Evolutionary conservation across 106 monocot species (phyloP).

Genomic region (Alisma plantagoaquatica): DNA sequence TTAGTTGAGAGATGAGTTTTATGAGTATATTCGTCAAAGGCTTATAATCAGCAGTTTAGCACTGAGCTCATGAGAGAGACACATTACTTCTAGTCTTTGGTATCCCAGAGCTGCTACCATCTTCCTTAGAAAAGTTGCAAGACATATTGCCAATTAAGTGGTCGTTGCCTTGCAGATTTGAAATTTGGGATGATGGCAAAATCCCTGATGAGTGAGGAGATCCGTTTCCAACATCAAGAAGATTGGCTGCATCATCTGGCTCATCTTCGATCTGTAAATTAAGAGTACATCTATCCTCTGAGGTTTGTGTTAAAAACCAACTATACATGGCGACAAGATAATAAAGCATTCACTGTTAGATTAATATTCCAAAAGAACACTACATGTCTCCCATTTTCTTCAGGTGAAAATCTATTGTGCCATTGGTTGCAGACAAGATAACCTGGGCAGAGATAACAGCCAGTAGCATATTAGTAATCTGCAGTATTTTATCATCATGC

Average conservation of each 20-base stretch:
- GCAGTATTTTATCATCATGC: no score
- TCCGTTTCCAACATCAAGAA: conserved; percentile 2
- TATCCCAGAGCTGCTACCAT: conserved; percentile 21
- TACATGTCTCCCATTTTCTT: not conserved
- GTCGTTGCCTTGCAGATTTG: conserved; percentile 8
- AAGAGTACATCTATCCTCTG: no score
- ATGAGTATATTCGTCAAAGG: no score
- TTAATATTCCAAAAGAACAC: not conserved
- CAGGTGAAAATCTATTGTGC: not conserved
- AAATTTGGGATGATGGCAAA: conserved; percentile 5
- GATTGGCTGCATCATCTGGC: conserved; percentile 1
- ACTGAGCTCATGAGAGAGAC: no score
- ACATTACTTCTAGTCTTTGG: conserved; percentile 5
- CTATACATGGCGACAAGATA: conserved; percentile 1
- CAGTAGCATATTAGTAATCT: no score
- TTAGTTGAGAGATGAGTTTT: conserved; percentile 31
- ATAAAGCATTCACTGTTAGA: not conserved
- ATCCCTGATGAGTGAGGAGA: conserved; percentile 6
- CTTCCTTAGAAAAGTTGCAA: conserved; percentile 7
- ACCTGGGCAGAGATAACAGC: no score
- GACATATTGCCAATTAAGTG: conserved; percentile 6
- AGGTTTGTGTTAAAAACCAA: no score
- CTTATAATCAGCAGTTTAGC: no score
- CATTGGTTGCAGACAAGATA: not conserved
- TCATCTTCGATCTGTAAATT: conserved; percentile 23